These are phyloP conservation scores for Litchi chinensis DNA, from an alignment of 345 rosid genomes.

Conservation along the genomic window DNA sequence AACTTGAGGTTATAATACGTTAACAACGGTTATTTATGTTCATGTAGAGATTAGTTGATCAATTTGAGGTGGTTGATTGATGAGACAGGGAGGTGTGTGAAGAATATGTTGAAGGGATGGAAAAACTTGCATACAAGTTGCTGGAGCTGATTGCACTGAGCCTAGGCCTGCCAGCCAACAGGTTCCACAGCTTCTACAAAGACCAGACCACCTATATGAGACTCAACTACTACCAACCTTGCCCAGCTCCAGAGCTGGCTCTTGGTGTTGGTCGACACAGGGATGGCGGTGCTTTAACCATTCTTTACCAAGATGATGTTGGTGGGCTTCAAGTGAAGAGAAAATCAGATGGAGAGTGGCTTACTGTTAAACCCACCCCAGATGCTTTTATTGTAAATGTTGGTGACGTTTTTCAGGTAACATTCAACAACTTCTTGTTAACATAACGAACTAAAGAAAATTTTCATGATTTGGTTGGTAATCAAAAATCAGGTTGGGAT, in stretches of 20 bases:
- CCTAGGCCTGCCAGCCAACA: conserved; percentile 31
- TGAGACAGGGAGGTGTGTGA: conserved; percentile 30
- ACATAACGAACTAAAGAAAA: too few relatives aligned
- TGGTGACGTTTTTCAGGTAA: conserved; percentile 40
- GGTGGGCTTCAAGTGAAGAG: conserved; percentile 43
- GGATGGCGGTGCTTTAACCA: conserved; percentile 32
- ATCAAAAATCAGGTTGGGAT: too few relatives aligned
- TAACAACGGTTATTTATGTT: too few relatives aligned
- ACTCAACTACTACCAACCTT: conserved; percentile 42
- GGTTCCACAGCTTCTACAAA: conserved; percentile 32
- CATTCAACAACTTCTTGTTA: too few relatives aligned
- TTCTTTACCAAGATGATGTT: conserved; percentile 40
- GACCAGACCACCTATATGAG: conserved; percentile 30
- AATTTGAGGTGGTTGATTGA: not conserved
- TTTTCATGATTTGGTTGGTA: too few relatives aligned
- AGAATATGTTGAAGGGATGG: conserved; percentile 32
- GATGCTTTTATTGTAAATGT: conserved; percentile 36
- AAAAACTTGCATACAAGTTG: conserved; percentile 36
- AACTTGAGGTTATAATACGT: too few relatives aligned
- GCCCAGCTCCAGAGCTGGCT: conserved; percentile 39
- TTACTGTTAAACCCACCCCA: conserved; percentile 32
- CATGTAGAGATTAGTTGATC: too few relatives aligned
- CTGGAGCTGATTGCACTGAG: conserved; percentile 41
- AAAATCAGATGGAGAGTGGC: conserved; percentile 45
- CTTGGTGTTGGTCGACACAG: conserved; percentile 42